Base-by-base conservation (phyloP, 768 basidiomycete species). In the Lactarius pseudohatsudake region DNA sequence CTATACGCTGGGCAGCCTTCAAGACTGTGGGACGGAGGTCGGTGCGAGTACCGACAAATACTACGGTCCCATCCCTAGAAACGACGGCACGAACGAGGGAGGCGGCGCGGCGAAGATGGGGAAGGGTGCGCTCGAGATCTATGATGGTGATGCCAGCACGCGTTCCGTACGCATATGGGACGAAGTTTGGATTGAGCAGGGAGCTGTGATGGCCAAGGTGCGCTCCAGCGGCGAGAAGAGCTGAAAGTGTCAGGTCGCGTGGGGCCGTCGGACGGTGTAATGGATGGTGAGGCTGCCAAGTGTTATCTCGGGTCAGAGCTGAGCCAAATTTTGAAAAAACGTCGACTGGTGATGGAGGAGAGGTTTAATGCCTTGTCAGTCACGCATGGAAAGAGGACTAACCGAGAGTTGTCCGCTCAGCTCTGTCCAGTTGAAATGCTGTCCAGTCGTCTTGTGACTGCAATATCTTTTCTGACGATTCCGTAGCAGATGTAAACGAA, bases 61-160 rank as follows among this genome's bases (percentile, higher is more conserved):
- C 80, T 67, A 98, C 83, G 66, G 86, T 85, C 36, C 97, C 97
- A 64, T 90, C 92, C 53, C 85, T 83, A 64, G 86, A 84, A 18
- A 92, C 89, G 55, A 98, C 80, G 41, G 89, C 89, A 59, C 92
- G 89, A 43, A 92, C 89, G 61, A 99, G 83, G 72, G 89, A 89
- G 50, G 94, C 91, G 9, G 96, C 94, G 62, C 95, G 90, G 20
- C 95, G 89, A 28, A 99, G 83, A 68, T 94, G 87, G 6, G 96
- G 94, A 5, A 98, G 80, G 0, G 97, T 97, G 71, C 91, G 90
- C 75, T 98, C 95, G 34, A 98, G 84, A 78, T 98, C 94, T 76
- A 98, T 98, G 76, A 98, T 83, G 57, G 93, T 92, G 71, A 98
- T 84, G 16, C 90, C 92, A 54, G 93, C 85, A 63, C 97, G 92